Percentiles rank a stretch among this genome's conserved stretches.
These are phyloP conservation scores for Xylaria cubensis DNA, from an alignment of 495 filamentous ascomycete genomes.

Conservation along the genomic window DNA sequence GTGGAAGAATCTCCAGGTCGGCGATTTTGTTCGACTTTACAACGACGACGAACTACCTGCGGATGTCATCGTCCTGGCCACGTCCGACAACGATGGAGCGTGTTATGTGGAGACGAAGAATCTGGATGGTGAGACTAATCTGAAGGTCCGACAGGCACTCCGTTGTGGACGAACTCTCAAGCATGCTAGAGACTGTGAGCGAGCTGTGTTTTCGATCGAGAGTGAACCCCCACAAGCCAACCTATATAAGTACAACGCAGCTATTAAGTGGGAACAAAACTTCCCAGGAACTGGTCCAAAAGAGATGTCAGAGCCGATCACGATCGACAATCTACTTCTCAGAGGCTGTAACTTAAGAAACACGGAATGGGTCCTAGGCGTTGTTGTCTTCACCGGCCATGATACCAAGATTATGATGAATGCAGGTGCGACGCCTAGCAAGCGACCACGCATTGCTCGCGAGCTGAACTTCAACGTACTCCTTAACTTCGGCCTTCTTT, in stretches of 20 bases:
- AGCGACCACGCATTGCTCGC: slow-evolving; percentile 86
- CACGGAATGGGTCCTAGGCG: slow-evolving; percentile 93
- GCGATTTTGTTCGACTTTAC: slow-evolving; percentile 95
- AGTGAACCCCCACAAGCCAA: slow-evolving; percentile 93
- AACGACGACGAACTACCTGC: slow-evolving; percentile 96
- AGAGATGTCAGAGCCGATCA: slow-evolving; percentile 89
- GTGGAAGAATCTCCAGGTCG: slow-evolving; percentile 96
- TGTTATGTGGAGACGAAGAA: slow-evolving; percentile 99
- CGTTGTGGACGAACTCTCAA: slow-evolving; percentile 83
- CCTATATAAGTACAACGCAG: slow-evolving; percentile 90
- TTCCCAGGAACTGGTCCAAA: slow-evolving; percentile 65
- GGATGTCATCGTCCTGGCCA: slow-evolving; percentile 93
- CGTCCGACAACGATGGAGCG: slow-evolving; percentile 91
- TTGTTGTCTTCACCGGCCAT: slow-evolving; percentile 95
- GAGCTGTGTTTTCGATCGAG: slow-evolving; percentile 83
- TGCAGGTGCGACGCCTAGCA: slow-evolving; percentile 94
- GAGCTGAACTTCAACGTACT: slow-evolving; percentile 98
- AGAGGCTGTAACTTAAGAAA: slow-evolving; percentile 93
- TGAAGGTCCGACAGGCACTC: slow-evolving; percentile 93
- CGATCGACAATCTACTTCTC: slow-evolving; percentile 93
- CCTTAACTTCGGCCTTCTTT: slow-evolving; percentile 92
- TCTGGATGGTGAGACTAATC: slow-evolving; percentile 95
- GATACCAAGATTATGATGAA: slow-evolving; percentile 99
- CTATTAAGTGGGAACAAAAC: slow-evolving; percentile 83
- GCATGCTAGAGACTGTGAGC: slow-evolving; percentile 92